phyloP scores from a whole-genome alignment of 176 grass and related monocot genomes.

The Musa itinerans region DNA sequence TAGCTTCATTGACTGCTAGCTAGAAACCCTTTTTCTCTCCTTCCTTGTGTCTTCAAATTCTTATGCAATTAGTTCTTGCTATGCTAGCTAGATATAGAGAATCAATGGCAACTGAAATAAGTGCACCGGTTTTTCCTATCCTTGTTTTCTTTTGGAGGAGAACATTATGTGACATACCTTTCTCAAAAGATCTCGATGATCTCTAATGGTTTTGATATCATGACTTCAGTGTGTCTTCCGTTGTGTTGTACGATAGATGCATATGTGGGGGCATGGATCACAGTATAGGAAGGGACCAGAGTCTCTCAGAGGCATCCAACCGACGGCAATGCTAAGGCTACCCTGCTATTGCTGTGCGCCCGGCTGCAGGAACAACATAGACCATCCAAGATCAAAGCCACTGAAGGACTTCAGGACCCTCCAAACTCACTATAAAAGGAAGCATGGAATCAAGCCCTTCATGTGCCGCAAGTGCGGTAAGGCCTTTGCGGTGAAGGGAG shows the following conservation, averaged over 20 bases:
- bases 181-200: neutral
- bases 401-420: slow-evolving; percentile 97
- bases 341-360: slow-evolving; percentile 96
- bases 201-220: neutral
- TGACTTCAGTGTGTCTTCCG: slow-evolving; percentile 14
- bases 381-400: slow-evolving; percentile 81
- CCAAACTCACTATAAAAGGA: slow-evolving; percentile 99
- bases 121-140: too few relatives aligned
- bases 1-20: too few relatives aligned
- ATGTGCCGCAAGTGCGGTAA: slow-evolving; percentile 96
- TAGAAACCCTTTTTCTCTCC: too few relatives aligned
- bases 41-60: too few relatives aligned
- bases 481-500: slow-evolving; percentile 89
- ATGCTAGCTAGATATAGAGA: too few relatives aligned
- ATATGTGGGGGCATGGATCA: slow-evolving; percentile 98
- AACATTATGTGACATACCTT: too few relatives aligned
- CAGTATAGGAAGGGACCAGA: slow-evolving; percentile 92
- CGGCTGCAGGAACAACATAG: slow-evolving; percentile 96
- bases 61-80: too few relatives aligned
- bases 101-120: too few relatives aligned
- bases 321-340: slow-evolving; percentile 91
- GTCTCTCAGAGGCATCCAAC: slow-evolving; percentile 89
- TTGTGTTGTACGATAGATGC: slow-evolving; percentile 49
- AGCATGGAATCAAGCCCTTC: slow-evolving; percentile 97
- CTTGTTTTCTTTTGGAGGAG: too few relatives aligned